Conservation (phyloP, 257 asterid genomes). For the Knoxia roxburghii region DNA sequence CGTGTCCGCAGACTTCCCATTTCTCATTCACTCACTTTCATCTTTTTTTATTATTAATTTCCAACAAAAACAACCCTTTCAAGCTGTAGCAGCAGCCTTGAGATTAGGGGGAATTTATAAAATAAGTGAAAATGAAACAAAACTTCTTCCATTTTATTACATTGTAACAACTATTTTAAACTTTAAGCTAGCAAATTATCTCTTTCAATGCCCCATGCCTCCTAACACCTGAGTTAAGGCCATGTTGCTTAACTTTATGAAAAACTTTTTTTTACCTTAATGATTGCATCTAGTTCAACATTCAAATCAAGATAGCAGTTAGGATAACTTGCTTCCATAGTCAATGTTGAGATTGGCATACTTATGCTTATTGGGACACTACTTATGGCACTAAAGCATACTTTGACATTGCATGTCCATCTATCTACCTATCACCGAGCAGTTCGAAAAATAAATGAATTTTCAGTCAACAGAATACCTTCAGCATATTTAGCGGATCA, state of each 20-base stretch:
- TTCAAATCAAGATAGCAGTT: neutral
- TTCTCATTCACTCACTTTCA: too few species aligned
- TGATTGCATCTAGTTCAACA: neutral
- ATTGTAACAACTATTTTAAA: neutral
- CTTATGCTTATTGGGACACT: neutral
- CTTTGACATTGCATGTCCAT: neutral
- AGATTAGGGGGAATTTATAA: neutral
- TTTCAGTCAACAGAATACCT: constrained; percentile 37
- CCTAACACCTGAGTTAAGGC: neutral
- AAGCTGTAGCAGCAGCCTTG: too few species aligned
- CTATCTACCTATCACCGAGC: neutral
- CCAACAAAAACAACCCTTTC: too few species aligned
- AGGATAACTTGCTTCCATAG: neutral
- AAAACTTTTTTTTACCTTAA: too few species aligned
- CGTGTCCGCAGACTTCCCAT: too few species aligned
- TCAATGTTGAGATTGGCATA: neutral
- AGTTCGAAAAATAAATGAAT: neutral
- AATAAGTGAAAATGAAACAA: neutral
- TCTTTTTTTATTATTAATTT: too few species aligned
- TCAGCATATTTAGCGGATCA: constrained; percentile 34
- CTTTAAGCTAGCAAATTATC: neutral
- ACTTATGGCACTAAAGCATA: neutral
- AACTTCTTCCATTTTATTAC: neutral
- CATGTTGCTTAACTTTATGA: neutral
- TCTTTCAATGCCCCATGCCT: too few species aligned